Evolutionary conservation across 768 basidiomycete genomes (phyloP), one percentile per base, ranked within the genome.

Genomic region (Termitomyces sp.): DNA sequence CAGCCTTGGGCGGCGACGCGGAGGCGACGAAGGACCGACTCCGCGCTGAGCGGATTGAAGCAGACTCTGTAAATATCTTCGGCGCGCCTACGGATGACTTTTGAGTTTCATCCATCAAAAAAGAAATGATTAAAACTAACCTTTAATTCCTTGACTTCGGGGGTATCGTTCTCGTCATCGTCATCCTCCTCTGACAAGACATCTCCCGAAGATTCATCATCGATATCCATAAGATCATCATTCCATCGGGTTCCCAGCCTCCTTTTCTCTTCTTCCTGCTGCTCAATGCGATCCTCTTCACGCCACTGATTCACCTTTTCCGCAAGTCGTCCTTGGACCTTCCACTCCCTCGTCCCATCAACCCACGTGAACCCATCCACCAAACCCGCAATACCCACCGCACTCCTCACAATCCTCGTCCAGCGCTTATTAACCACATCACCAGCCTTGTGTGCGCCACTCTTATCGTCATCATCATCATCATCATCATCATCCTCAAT

Each of bases 101-200:
- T n/a, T 84, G 83, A 68, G 54, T 59, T 40, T 50, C 58, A 46
- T 44, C 49, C 38, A 54, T 26, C n/a, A 26, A 45, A n/a, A 7
- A n/a, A n/a, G 4, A 2, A 6, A 52, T 28, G 2, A 52, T 44
- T 32, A 30, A 59, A 26, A 63, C 72, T 53, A 66, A 91, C 92
- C 85, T 92, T 93, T 54, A 95, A 78, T n/a, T 80, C 86, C 65
- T 80, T 85, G 38, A 95, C 82, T 65, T 90, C 86, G 22, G 84
- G 83, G 9, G 83, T 77, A 66, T 92, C 90, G 44, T 82, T 77
- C 58, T 83, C 85, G 54, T 88, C 84, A 26, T 86, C 84, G 63
- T 72, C 80, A 51, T 79, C 83, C 30, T 82, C 83, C 12, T 78
- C 84, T 1, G 70, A 70, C 1, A 72, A 68, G 6, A 60, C 61